Evolutionary conservation across 768 basidiomycete genomes (phyloP).

Genomic region (Naematelia aurantialba): DNA sequence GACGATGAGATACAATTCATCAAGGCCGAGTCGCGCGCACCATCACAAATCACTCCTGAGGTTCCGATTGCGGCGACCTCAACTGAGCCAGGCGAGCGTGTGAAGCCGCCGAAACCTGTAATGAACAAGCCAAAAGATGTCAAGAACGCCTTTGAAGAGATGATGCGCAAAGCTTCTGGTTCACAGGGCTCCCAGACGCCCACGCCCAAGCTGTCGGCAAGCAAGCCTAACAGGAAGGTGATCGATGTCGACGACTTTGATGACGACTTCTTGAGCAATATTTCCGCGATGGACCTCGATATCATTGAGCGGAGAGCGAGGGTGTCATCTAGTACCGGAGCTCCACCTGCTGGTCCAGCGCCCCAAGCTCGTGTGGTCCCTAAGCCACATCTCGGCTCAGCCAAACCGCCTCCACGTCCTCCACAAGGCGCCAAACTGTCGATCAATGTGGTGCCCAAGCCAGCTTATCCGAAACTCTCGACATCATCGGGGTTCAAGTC

Average conservation of each 20-base stretch:
- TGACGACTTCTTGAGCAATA: conserved; percentile 35
- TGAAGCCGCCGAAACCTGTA: not conserved
- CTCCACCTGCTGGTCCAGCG: not conserved
- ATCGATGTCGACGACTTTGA: conserved; percentile 33
- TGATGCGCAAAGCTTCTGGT: conserved; percentile 39
- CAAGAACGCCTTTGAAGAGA: conserved; percentile 44
- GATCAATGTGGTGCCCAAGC: conserved; percentile 36
- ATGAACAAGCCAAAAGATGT: conserved; percentile 11
- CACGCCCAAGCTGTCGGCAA: conserved; percentile 11
- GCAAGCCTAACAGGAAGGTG: conserved; percentile 5
- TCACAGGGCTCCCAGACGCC: conserved; percentile 11
- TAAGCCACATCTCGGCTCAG: not conserved
- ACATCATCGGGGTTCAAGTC: conserved; percentile 24
- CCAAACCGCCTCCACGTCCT: conserved; percentile 9
- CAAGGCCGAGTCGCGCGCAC: conserved; percentile 6
- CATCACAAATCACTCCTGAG: not conserved
- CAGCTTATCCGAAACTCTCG: conserved; percentile 9
- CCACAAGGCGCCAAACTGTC: conserved; percentile 21
- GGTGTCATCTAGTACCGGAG: conserved; percentile 15
- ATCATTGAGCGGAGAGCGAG: conserved; percentile 38
- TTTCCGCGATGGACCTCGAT: conserved; percentile 32
- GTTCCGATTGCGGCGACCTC: not conserved
- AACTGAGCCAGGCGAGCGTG: not conserved
- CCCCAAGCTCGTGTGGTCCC: not conserved
- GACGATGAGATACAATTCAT: conserved; percentile 63